Evolutionary conservation across 78 protist genomes (phyloP).

Genomic region (Polysphondylium violaceum): DNA sequence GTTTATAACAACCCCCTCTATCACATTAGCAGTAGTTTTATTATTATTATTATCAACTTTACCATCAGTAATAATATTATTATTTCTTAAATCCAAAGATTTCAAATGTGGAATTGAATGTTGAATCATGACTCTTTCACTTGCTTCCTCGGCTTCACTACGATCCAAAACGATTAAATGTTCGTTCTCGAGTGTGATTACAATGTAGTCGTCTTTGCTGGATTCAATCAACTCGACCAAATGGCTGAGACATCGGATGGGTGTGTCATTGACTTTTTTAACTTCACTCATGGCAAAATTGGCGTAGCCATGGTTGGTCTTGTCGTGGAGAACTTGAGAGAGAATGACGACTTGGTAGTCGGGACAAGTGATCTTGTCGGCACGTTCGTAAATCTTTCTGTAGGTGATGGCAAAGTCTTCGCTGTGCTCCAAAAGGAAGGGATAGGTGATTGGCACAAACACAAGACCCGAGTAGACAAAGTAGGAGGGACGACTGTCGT

Average conservation of each 20-base stretch:
- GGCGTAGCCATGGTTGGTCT: constrained; percentile 78
- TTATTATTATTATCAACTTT: too few relatives aligned
- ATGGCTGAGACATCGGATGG: constrained; percentile 47
- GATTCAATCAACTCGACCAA: constrained; percentile 53
- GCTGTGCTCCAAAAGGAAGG: constrained; percentile 80
- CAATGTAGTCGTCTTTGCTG: constrained; percentile 32
- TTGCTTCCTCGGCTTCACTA: constrained; percentile 63
- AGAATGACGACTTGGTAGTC: constrained; percentile 80
- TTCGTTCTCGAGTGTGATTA: constrained; percentile 48
- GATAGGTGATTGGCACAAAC: constrained; percentile 76
- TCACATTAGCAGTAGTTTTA: too few relatives aligned
- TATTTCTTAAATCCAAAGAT: constrained; percentile 64
- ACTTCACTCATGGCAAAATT: constrained; percentile 37
- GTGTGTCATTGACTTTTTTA: constrained; percentile 49
- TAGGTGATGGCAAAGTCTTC: constrained; percentile 60
- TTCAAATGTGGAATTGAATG: constrained; percentile 64
- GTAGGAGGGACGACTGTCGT: constrained; percentile 69
- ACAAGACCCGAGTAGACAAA: constrained; percentile 84
- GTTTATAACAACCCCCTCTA: too few relatives aligned
- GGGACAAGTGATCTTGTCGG: constrained; percentile 31
- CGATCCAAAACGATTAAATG: constrained; percentile 24
- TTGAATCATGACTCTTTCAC: constrained; percentile 49
- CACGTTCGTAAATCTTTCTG: constrained; percentile 30
- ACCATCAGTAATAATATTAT: too few relatives aligned
- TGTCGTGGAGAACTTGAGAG: constrained; percentile 65